phyloP scores from a whole-genome alignment of 106 monocot species.

The Phalaenopsis aphrodite region DNA sequence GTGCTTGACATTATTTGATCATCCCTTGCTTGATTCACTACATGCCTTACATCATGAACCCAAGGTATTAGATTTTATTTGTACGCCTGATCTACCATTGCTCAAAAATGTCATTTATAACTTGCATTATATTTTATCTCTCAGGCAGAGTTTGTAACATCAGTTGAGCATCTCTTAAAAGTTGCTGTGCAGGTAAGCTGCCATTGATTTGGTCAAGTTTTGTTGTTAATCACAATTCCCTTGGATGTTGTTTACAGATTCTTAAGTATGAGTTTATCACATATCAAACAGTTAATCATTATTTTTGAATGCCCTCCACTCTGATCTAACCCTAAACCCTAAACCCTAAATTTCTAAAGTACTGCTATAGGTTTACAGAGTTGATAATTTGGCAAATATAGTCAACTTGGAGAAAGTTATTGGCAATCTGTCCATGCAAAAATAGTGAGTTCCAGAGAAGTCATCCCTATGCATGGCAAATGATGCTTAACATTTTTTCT shows the following conservation, averaged over 20 bases:
- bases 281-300: no score
- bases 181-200: slow-evolving; percentile 64
- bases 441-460: no score
- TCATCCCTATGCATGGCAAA: no score
- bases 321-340: no score
- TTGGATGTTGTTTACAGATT: not conserved
- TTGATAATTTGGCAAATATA: no score
- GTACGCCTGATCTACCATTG: not conserved
- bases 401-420: no score
- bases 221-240: not conserved
- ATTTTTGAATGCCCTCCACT: no score
- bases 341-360: no score
- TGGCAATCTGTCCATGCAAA: no score
- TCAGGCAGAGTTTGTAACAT: slow-evolving; percentile 30
- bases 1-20: slow-evolving; percentile 72
- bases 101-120: not conserved
- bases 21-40: slow-evolving; percentile 70
- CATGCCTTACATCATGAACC: slow-evolving; percentile 82
- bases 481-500: no score
- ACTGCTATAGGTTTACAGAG: no score
- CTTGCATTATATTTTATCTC: slow-evolving; percentile 11
- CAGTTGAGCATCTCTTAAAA: slow-evolving; percentile 51
- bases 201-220: not conserved
- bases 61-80: slow-evolving; percentile 39
- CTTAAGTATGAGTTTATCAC: no score